Base-by-base conservation (phyloP, 2,329 filamentous ascomycete genomes). In the Beauveria australis region DNA sequence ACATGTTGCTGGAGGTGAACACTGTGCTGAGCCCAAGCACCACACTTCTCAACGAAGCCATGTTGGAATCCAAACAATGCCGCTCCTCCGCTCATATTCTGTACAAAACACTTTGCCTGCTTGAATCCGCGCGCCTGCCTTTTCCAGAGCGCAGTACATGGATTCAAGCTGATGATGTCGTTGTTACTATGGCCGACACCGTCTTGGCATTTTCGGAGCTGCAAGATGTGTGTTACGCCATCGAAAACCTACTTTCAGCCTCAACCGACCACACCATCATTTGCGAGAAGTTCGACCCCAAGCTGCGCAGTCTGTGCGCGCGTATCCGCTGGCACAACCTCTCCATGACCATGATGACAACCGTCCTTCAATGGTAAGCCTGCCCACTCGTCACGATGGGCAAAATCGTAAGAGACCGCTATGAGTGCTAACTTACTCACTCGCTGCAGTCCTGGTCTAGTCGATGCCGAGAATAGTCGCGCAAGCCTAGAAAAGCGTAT, bases 291-390 rank as follows among this genome's bases (percentile, higher is more conserved):
- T 62, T 59, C 19, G 60, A 62, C 5, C 60, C 40, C 12, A 68
- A 69, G 64, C 63, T 64, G 33, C 65, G 72, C 30, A 67, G 62
- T 6, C 64, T 75, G 5, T 73, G 69, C 52, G 67, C 70, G 2
- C 67, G 73, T 6, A 68, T 75, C 9, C 68, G 70, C 33, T 75
- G 71, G 71, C 73, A 74, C 65, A 73, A 72, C 52, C 64, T 75
- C 22, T 74, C 72, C n/a, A 73, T 74, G 65, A 72, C 71, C 18
- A 72, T 74, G 68, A 73, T 75, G 68, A 73, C 72, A 67, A 75
- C 72, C 5, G 72, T 75, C 47, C 64, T 75, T 22, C 74, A 75
- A 64, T 75, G 73, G 73, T 74, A 66, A 65, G 69, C 64, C 37
- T 19, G 30, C 2, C 1, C 3, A 12, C n/a, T 55, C 3, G 19